Conservation (phyloP, 345 rosid genomes). For the Gossypium longicalyx region DNA sequence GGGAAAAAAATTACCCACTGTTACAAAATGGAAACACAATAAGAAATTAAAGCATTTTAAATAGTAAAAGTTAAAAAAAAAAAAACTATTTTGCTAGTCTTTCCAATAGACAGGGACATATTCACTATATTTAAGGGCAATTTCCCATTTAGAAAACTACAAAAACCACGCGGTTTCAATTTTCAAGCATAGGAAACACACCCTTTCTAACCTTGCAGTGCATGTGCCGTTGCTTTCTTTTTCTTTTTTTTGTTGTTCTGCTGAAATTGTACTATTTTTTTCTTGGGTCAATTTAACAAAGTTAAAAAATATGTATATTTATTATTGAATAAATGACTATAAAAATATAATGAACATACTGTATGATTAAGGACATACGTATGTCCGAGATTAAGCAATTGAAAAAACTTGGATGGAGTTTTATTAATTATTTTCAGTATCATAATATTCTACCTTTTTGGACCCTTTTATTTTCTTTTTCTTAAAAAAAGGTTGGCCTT, state of each 20-base stretch:
- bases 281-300: no score
- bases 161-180: conserved; percentile 25
- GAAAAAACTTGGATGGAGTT: no score
- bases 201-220: background rate
- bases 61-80: background rate
- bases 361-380: background rate
- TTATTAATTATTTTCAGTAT: no score
- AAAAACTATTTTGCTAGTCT: no score
- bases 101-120: no score
- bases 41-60: background rate
- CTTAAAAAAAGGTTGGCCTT: background rate
- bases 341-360: background rate
- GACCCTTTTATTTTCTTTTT: background rate
- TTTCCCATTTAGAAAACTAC: conserved; percentile 8
- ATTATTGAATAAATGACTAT: background rate
- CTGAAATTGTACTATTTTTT: no score
- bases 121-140: background rate
- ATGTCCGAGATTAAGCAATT: background rate
- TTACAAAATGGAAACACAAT: no score
- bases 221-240: conserved; percentile 15
- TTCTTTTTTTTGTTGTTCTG: no score
- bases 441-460: background rate
- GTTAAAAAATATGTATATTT: background rate
- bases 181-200: no score
- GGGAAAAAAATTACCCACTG: background rate